Conservation (phyloP, 2,329 filamentous ascomycete genomes). For the Rhytidhysteron rufulum region DNA sequence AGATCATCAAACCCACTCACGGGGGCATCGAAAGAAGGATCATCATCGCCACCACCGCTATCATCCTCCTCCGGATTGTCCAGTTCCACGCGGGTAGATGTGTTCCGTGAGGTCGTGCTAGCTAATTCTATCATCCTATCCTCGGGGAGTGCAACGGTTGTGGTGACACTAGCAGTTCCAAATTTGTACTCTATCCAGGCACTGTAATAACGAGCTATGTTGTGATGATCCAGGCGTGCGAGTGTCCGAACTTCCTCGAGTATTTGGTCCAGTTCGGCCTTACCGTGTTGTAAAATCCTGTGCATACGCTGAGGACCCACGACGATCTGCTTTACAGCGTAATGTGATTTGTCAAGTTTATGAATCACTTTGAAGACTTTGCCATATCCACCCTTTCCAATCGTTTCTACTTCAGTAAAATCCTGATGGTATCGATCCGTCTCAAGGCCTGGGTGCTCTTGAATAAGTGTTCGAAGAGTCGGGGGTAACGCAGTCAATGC, state of each 20-base stretch:
- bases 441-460: constrained; percentile 25
- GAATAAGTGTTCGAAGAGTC: constrained; percentile 14
- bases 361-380: constrained; percentile 60
- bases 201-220: constrained; percentile 64
- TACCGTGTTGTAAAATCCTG: constrained; percentile 49
- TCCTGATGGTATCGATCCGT: constrained; percentile 30
- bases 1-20: constrained; percentile 13
- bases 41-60: too few species aligned
- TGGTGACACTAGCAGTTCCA: neutral
- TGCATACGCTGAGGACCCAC: constrained; percentile 51
- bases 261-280: constrained; percentile 53
- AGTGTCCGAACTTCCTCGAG: constrained; percentile 60
- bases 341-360: constrained; percentile 58
- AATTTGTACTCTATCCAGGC: constrained; percentile 57
- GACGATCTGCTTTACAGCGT: constrained; percentile 64
- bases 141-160: neutral
- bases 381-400: constrained; percentile 64
- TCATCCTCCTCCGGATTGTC: constrained; percentile 13
- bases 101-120: neutral
- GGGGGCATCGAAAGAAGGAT: constrained; percentile 11
- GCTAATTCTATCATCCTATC: neutral
- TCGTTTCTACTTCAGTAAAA: constrained; percentile 42
- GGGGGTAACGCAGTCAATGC: neutral
- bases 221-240: constrained; percentile 59
- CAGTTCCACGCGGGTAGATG: constrained; percentile 10